Evolutionary conservation across 768 basidiomycete genomes (phyloP).

Genomic region (Amanita exitialis): DNA sequence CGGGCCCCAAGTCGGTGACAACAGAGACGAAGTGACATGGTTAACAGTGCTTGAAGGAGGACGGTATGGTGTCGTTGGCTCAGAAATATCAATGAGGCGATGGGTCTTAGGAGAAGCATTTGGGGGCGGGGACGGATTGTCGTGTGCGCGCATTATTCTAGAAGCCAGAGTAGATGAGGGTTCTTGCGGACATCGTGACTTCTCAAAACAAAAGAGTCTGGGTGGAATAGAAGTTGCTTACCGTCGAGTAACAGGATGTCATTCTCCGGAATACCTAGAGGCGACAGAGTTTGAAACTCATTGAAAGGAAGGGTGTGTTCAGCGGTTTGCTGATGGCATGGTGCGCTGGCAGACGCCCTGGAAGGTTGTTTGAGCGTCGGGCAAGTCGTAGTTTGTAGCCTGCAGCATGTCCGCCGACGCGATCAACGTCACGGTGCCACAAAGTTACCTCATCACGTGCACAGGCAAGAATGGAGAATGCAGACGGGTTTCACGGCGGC

Average conservation of each 20-base stretch:
- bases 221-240: constrained; percentile 18
- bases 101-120: constrained; percentile 1
- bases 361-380: background rate
- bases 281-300: constrained; percentile 19
- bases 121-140: constrained; percentile 40
- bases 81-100: constrained; percentile 11
- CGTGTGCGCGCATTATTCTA: constrained; percentile 57
- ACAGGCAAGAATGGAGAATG: no score
- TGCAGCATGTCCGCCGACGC: background rate
- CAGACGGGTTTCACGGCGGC: no score
- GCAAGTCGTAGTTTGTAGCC: no score
- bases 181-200: constrained; percentile 26
- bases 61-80: constrained; percentile 5
- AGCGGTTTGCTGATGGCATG: background rate
- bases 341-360: background rate
- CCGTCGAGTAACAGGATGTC: constrained; percentile 33
- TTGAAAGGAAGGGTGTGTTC: background rate
- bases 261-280: constrained; percentile 40
- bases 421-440: background rate
- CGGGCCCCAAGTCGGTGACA: background rate
- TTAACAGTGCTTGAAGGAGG: background rate
- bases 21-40: background rate
- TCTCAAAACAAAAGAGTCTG: background rate
- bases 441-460: no score
- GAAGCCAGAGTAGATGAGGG: constrained; percentile 60